Percentiles rank a stretch among this genome's conserved stretches.
Conservation (phyloP, 2,329 filamentous ascomycete genomes). For the Fusarium azukiicola region DNA sequence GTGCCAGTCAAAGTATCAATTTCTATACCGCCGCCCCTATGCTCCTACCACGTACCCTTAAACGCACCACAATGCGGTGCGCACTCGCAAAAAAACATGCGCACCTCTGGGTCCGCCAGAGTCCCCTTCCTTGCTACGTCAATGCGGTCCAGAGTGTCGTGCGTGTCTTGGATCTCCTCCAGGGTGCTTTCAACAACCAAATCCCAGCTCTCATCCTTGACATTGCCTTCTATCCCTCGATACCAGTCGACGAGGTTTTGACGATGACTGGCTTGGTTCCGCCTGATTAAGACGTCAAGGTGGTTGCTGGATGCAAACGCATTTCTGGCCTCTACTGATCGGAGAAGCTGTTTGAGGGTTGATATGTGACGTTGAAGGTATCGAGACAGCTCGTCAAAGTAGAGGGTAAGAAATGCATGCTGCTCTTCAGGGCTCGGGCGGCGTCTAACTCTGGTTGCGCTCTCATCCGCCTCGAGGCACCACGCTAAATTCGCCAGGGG, state of each 20-base stretch:
- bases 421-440: not conserved
- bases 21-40: no score
- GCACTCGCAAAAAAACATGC: no score
- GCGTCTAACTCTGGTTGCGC: rapidly evolving
- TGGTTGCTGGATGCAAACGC: rapidly evolving
- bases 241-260: slow-evolving; percentile 22
- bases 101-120: no score
- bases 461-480: not conserved
- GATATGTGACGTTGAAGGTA: not conserved
- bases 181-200: not conserved
- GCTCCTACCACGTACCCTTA: no score
- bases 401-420: slow-evolving; percentile 6
- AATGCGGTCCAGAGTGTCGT: no score
- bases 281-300: not conserved
- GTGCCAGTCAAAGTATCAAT: no score
- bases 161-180: no score
- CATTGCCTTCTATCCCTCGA: slow-evolving; percentile 31
- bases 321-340: not conserved
- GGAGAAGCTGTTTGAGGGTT: not conserved
- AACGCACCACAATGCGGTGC: no score
- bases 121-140: no score
- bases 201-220: slow-evolving; percentile 23
- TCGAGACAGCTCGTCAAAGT: slow-evolving; percentile 17
- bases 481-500: not conserved
- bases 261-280: not conserved